Evolutionary conservation across 805 yeast genomes (phyloP).

Genomic region (Candida nanaspora): DNA sequence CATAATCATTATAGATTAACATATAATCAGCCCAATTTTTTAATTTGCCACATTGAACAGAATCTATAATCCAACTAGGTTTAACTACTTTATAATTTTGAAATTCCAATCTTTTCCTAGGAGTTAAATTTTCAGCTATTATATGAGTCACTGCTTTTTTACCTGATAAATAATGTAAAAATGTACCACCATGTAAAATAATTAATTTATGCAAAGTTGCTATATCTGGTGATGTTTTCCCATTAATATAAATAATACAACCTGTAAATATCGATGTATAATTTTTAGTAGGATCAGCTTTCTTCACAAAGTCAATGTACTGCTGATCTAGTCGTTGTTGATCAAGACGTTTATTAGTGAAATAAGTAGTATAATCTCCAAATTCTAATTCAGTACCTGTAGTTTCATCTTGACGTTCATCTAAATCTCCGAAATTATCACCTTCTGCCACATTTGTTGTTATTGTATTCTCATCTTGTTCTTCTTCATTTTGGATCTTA

Average conservation of each 20-base stretch:
- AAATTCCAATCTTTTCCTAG: conserved; percentile 62
- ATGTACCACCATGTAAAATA: conserved; percentile 73
- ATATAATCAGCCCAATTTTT: conserved; percentile 69
- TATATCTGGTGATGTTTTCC: conserved; percentile 80
- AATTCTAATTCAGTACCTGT: conserved; percentile 40
- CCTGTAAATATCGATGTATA: conserved; percentile 46
- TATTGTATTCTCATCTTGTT: not conserved
- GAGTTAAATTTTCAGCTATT: conserved; percentile 71
- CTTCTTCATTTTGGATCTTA: not conserved
- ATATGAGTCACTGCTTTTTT: conserved; percentile 81
- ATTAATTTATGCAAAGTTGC: conserved; percentile 64
- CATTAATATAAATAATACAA: conserved; percentile 76
- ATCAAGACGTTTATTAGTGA: conserved; percentile 50
- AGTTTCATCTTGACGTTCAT: conserved; percentile 12
- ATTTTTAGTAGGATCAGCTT: no score
- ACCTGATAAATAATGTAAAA: conserved; percentile 57
- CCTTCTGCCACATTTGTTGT: not conserved
- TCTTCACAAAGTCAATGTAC: conserved; percentile 42
- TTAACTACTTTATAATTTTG: conserved; percentile 64
- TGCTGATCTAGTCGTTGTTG: conserved; percentile 54
- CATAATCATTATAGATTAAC: conserved; percentile 44
- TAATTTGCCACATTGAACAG: conserved; percentile 39
- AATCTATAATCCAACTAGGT: conserved; percentile 77
- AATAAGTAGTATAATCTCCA: conserved; percentile 64
- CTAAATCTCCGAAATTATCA: conserved; percentile 1